Conservation (phyloP, 441 rosid genomes). For the Jatropha podagrica region DNA sequence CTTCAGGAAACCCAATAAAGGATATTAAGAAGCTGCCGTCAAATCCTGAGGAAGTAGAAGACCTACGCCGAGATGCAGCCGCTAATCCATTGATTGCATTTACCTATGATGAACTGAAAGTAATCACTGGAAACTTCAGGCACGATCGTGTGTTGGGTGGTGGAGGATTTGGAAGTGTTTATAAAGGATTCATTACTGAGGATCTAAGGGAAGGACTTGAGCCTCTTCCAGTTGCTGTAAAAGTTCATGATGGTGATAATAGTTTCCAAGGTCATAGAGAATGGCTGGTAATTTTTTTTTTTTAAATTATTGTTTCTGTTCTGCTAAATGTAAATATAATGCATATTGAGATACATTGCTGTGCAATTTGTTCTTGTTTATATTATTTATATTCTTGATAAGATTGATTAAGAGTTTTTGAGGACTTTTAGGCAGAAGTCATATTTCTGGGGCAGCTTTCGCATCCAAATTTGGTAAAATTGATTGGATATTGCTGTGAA, state of each 20-base stretch:
- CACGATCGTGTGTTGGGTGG: conserved; percentile 88
- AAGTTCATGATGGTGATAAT: conserved; percentile 91
- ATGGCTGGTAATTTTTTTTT: conserved; percentile 76
- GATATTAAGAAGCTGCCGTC: conserved; percentile 73
- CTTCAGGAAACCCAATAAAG: conserved; percentile 34
- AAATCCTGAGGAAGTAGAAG: conserved; percentile 93
- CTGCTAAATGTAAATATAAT: neutral
- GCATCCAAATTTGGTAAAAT: conserved; percentile 88
- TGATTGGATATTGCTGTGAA: conserved; percentile 94
- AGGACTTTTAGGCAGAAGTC: conserved; percentile 79
- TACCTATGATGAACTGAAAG: conserved; percentile 68
- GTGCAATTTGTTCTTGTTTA: neutral
- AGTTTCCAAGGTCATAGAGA: conserved; percentile 94
- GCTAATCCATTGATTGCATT: conserved; percentile 86
- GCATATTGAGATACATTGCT: neutral
- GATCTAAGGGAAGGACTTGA: conserved; percentile 60
- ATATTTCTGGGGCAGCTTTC: conserved; percentile 95
- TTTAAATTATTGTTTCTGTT: neutral
- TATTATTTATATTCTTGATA: neutral
- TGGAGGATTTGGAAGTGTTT: conserved; percentile 95
- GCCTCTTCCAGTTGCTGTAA: conserved; percentile 83
- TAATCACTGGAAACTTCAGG: conserved; percentile 77
- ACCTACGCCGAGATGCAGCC: conserved; percentile 74
- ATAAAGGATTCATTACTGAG: conserved; percentile 74
- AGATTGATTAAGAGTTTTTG: conserved; percentile 17